Conservation (phyloP, 345 rosid genomes). For the Eucalyptus polybractea region DNA sequence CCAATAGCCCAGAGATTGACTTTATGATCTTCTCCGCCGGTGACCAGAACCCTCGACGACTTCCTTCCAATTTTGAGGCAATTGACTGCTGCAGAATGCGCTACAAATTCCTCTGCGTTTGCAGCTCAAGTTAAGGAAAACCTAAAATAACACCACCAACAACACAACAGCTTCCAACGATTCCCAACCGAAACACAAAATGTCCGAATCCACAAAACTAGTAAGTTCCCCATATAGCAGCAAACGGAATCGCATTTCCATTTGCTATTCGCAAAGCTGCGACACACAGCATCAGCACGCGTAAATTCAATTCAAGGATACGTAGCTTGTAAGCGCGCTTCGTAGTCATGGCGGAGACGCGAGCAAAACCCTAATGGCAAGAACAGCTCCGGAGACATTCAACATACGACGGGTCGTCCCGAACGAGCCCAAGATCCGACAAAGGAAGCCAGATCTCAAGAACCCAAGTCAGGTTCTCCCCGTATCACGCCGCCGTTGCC, state of each 20-base stretch:
- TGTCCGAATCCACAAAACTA: neutral
- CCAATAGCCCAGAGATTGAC: conserved; percentile 99
- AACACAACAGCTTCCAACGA: neutral
- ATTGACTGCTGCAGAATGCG: conserved; percentile 85
- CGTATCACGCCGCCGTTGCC: neutral
- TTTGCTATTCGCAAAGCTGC: neutral
- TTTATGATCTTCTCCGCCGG: conserved; percentile 98
- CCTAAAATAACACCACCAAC: neutral
- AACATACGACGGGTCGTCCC: neutral
- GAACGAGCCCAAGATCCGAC: neutral
- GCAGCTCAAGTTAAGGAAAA: conserved; percentile 1
- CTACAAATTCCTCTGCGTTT: conserved; percentile 89
- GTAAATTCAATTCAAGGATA: conserved; percentile 35
- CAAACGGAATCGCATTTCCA: neutral
- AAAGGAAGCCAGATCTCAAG: conserved; percentile 2
- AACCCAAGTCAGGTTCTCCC: neutral
- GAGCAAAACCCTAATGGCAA: conserved; percentile 26
- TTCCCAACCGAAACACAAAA: neutral
- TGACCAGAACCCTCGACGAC: conserved; percentile 85
- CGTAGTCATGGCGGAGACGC: conserved; percentile 61
- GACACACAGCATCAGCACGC: neutral
- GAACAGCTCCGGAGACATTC: conserved; percentile 5
- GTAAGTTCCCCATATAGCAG: neutral
- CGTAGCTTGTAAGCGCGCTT: conserved; percentile 99
- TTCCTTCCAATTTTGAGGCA: conserved; percentile 98